These are phyloP conservation scores for Calocera viscosa DNA, from an alignment of 768 basidiomycete species.

Conservation along the genomic window DNA sequence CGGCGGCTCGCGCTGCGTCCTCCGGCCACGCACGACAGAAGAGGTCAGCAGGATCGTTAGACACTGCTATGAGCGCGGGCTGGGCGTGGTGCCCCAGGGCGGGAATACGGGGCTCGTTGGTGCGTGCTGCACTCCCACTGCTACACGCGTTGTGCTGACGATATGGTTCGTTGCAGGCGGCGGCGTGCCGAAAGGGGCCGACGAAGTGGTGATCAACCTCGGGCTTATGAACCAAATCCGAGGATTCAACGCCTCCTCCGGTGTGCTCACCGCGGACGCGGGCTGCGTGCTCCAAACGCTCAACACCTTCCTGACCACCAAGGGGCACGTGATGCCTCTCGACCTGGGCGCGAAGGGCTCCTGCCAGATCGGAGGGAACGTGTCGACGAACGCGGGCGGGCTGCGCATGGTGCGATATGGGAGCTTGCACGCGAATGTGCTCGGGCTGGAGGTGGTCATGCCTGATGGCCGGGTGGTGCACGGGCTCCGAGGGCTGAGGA, in stretches of 20 bases:
- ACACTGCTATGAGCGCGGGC: conserved; percentile 67
- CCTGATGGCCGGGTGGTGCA: conserved; percentile 88
- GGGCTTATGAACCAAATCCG: conserved; percentile 71
- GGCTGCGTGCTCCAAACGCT: conserved; percentile 86
- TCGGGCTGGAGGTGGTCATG: conserved; percentile 90
- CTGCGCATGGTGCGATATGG: conserved; percentile 87
- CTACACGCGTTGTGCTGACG: neutral
- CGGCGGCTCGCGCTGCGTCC: conserved; percentile 70
- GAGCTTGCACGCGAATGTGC: conserved; percentile 83
- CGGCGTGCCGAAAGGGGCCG: conserved; percentile 61
- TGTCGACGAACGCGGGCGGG: conserved; percentile 97
- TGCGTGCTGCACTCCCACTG: conserved; percentile 13
- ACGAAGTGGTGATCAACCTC: conserved; percentile 79
- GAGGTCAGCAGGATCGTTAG: conserved; percentile 82
- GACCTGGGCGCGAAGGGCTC: conserved; percentile 94
- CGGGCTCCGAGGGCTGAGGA: conserved; percentile 76
- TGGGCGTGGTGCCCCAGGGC: conserved; percentile 93
- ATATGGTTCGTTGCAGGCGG: conserved; percentile 33
- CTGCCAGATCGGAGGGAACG: conserved; percentile 96
- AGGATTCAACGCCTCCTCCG: conserved; percentile 73
- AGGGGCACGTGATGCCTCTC: conserved; percentile 91
- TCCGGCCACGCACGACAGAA: conserved; percentile 76
- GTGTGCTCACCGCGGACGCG: conserved; percentile 83
- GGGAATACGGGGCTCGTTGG: conserved; percentile 98
- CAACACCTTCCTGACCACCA: conserved; percentile 70